Conservation (phyloP, 441 rosid genomes). For the Pelargonium fulgidum region DNA sequence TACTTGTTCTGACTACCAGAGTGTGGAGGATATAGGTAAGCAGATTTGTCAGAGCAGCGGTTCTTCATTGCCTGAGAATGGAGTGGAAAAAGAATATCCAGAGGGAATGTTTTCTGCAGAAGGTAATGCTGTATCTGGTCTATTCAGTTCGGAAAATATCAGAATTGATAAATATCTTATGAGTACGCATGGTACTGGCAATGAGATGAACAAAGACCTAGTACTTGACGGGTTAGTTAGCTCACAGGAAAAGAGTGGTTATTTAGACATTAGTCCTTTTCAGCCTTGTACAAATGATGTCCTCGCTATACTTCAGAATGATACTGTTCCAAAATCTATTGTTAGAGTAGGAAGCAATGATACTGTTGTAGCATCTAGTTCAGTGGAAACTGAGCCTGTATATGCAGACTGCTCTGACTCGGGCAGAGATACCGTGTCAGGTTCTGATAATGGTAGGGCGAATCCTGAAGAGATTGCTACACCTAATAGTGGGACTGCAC, state of each 20-base stretch:
- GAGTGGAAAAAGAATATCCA: constrained; percentile 20
- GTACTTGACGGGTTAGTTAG: constrained; percentile 19
- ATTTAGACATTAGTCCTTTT: constrained; percentile 25
- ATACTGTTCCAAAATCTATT: constrained; percentile 19
- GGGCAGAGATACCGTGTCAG: constrained; percentile 15
- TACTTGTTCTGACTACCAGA: constrained; percentile 6
- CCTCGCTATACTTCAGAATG: constrained; percentile 25
- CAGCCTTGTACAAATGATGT: constrained; percentile 22
- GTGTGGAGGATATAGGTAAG: not conserved
- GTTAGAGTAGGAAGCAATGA: constrained; percentile 16
- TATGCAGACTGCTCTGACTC: constrained; percentile 20
- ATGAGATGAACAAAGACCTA: constrained; percentile 13
- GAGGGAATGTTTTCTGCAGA: constrained; percentile 23
- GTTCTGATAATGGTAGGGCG: constrained; percentile 23
- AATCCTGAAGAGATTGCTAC: constrained; percentile 20
- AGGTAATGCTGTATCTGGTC: constrained; percentile 25
- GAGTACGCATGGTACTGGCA: constrained; percentile 24
- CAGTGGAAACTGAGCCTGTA: constrained; percentile 24
- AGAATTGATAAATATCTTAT: constrained; percentile 22
- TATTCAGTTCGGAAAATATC: constrained; percentile 30
- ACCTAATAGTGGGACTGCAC: constrained; percentile 17
- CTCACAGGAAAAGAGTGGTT: constrained; percentile 25
- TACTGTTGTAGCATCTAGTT: constrained; percentile 16
- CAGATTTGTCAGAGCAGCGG: not conserved
- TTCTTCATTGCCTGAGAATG: constrained; percentile 25